Conservation (phyloP, 257 asterid species). For the Anisodus tanguticus region DNA sequence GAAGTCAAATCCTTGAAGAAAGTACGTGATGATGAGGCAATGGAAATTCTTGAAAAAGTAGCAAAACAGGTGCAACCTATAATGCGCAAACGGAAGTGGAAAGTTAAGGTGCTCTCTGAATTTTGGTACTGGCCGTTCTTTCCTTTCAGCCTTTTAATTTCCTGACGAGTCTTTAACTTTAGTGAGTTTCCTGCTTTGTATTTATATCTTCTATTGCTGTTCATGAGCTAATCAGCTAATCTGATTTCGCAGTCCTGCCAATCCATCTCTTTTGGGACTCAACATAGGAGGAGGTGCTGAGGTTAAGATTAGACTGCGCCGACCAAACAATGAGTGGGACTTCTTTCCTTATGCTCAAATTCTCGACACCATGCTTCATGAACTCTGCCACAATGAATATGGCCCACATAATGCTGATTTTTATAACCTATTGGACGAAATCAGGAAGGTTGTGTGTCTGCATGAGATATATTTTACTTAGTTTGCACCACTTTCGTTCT, state of each 20-base stretch:
- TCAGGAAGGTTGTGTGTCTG: constrained; percentile 61
- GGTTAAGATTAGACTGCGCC: constrained; percentile 75
- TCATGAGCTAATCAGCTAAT: constrained; percentile 30
- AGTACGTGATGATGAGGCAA: constrained; percentile 72
- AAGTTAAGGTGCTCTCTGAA: constrained; percentile 76
- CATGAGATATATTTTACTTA: neutral
- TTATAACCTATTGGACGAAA: constrained; percentile 82
- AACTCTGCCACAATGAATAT: constrained; percentile 81
- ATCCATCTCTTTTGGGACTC: constrained; percentile 72
- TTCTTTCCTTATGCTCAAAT: constrained; percentile 69
- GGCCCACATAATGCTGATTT: constrained; percentile 85
- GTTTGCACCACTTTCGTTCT: neutral
- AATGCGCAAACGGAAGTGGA: constrained; percentile 79
- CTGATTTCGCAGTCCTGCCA: constrained; percentile 60
- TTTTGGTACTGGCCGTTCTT: constrained; percentile 56
- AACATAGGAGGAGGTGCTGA: constrained; percentile 83
- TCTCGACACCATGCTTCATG: constrained; percentile 90
- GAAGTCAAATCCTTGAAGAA: constrained; percentile 69
- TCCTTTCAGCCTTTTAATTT: neutral
- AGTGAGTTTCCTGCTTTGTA: neutral
- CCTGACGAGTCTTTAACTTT: neutral
- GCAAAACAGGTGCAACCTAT: constrained; percentile 91
- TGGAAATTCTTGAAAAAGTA: constrained; percentile 74
- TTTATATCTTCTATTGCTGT: neutral
- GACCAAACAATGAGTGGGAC: constrained; percentile 75